Conservation (phyloP, 1,139 yeast genomes). For the Diutina rugosa region DNA sequence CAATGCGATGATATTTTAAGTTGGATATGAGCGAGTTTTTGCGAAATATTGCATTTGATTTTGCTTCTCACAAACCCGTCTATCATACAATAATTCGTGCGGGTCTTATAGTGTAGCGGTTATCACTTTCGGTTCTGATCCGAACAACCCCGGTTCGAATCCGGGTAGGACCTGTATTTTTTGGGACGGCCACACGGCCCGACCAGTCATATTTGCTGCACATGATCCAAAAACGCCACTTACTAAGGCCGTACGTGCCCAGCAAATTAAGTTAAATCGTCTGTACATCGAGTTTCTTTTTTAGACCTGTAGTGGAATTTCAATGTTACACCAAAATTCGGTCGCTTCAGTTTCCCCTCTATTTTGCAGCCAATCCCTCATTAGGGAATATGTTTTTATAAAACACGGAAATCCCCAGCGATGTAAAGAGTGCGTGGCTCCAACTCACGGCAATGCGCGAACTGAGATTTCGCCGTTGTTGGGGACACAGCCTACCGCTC, state of each 20-base stretch:
- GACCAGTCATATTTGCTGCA: not conserved
- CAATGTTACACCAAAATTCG: too few relatives aligned
- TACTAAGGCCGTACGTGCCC: not conserved
- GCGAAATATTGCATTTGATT: too few relatives aligned
- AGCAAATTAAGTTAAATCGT: too few relatives aligned
- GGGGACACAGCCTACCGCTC: not conserved
- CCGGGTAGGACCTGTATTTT: not conserved
- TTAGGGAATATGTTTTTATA: not conserved
- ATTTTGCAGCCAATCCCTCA: not conserved
- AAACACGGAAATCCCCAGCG: not conserved
- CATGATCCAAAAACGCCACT: not conserved
- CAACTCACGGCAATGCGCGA: not conserved
- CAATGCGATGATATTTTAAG: too few relatives aligned
- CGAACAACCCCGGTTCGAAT: conserved; percentile 3
- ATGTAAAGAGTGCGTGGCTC: not conserved
- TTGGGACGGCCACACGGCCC: not conserved
- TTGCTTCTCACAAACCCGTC: not conserved
- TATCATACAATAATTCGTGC: not conserved
- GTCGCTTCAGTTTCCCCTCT: not conserved
- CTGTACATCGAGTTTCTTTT: too few relatives aligned
- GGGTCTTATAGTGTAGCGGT: conserved; percentile 1
- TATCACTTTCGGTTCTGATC: conserved; percentile 4
- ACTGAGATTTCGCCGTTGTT: not conserved
- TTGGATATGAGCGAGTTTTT: too few relatives aligned
- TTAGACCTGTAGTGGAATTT: not conserved